Conservation (phyloP, 331 rosid species). For the Phaseolus coccineus region DNA sequence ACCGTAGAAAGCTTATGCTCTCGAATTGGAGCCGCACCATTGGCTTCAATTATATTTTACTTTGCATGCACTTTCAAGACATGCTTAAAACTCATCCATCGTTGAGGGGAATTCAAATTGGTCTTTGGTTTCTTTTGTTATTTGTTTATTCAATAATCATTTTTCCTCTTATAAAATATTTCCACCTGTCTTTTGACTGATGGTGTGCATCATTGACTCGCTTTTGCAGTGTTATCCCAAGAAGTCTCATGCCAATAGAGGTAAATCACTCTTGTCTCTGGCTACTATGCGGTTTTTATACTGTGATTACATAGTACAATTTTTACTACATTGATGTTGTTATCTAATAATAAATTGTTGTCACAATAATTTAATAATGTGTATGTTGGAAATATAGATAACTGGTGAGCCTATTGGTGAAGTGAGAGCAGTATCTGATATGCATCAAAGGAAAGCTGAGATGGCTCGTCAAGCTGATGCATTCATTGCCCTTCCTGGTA, state of each 20-base stretch:
- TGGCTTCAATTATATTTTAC: too few species aligned
- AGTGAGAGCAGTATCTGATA: slow-evolving; percentile 63
- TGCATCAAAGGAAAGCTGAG: slow-evolving; percentile 99
- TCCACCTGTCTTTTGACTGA: too few species aligned
- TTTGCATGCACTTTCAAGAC: too few species aligned
- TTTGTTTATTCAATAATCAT: too few species aligned
- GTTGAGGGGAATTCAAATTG: too few species aligned
- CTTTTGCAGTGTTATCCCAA: slow-evolving; percentile 84
- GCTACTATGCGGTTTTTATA: neutral
- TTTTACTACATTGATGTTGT: too few species aligned
- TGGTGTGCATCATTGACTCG: slow-evolving; percentile 37
- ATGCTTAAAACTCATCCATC: too few species aligned
- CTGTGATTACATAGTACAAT: neutral
- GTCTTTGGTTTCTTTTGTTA: too few species aligned
- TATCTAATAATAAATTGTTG: too few species aligned
- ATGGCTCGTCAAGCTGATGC: slow-evolving; percentile 99
- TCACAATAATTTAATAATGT: neutral
- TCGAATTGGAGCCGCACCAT: neutral
- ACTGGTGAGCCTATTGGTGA: slow-evolving; percentile 70
- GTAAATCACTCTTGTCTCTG: slow-evolving; percentile 47
- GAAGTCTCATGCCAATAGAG: slow-evolving; percentile 93
- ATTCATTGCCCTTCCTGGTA: slow-evolving; percentile 97
- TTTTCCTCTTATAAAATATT: too few species aligned
- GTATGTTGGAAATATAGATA: slow-evolving; percentile 58
- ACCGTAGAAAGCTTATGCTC: slow-evolving; percentile 38